Conservation (phyloP, 2,329 filamentous ascomycete genomes). For the Fusarium napiforme region DNA sequence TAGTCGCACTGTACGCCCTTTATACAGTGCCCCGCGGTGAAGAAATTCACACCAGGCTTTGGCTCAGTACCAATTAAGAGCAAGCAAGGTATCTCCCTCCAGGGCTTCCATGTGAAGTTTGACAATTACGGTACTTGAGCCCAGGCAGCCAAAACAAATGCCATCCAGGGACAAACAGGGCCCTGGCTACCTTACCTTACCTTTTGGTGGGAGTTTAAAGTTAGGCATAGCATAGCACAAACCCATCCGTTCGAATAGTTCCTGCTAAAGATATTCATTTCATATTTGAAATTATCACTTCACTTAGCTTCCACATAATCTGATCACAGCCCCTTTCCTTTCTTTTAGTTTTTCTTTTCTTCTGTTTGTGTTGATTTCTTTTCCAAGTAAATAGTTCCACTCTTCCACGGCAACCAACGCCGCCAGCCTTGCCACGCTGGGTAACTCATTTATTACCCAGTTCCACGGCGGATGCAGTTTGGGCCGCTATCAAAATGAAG, state of each 20-base stretch:
- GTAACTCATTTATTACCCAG: slow-evolving; percentile 40
- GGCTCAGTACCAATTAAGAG: slow-evolving; percentile 15
- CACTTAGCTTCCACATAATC: slow-evolving; percentile 24
- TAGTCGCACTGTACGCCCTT: slow-evolving; percentile 19
- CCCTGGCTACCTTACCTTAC: slow-evolving; percentile 8
- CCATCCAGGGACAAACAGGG: slow-evolving; percentile 11
- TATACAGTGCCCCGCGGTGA: slow-evolving; percentile 26
- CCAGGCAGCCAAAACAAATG: slow-evolving; percentile 6
- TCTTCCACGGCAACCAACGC: slow-evolving; percentile 44
- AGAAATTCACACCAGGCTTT: slow-evolving; percentile 32
- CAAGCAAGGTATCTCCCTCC: slow-evolving; percentile 4
- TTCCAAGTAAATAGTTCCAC: slow-evolving; percentile 43
- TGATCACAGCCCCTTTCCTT: slow-evolving; percentile 14
- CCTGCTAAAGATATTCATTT: slow-evolving; percentile 12
- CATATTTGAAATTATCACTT: slow-evolving; percentile 10
- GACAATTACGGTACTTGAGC: background rate
- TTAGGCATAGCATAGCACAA: slow-evolving; percentile 11
- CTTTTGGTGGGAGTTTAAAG: background rate
- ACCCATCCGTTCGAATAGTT: background rate
- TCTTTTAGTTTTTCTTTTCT: slow-evolving; percentile 17
- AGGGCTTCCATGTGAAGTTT: background rate
- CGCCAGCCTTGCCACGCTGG: slow-evolving; percentile 38
- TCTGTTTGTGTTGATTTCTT: slow-evolving; percentile 42
- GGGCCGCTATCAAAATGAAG: slow-evolving; percentile 17
- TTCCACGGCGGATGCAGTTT: slow-evolving; percentile 29